Conservation (phyloP, 2,329 filamentous ascomycete species). For the Hypoxylon sp. region DNA sequence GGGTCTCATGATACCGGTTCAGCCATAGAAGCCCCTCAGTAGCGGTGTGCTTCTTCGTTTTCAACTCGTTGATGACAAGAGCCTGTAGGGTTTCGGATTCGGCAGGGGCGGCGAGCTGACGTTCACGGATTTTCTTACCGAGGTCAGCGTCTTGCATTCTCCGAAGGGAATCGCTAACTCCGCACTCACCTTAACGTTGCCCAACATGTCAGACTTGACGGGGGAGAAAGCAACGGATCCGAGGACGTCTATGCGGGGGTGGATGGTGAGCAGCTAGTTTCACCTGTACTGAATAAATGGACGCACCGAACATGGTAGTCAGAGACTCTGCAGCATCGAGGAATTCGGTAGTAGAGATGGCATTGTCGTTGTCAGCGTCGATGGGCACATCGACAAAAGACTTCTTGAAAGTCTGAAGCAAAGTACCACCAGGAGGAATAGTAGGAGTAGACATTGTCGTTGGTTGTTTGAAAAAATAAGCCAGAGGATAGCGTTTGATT, state of each 20-base stretch:
- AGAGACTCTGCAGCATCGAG: conserved; percentile 91
- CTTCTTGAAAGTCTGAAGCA: conserved; percentile 86
- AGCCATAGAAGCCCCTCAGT: conserved; percentile 94
- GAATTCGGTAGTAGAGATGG: conserved; percentile 86
- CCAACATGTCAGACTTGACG: conserved; percentile 90
- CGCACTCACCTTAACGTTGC: conserved; percentile 84
- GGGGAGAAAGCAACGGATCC: conserved; percentile 84
- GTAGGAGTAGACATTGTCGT: conserved; percentile 65
- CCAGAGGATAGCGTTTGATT: not conserved
- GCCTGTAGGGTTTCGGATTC: conserved; percentile 89
- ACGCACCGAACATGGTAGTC: conserved; percentile 84
- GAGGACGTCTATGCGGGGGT: conserved; percentile 65
- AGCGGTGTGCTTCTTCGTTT: conserved; percentile 87
- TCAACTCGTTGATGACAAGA: conserved; percentile 87
- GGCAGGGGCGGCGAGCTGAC: conserved; percentile 80
- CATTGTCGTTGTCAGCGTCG: conserved; percentile 78
- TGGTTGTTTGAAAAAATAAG: conserved; percentile 11
- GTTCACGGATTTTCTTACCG: conserved; percentile 85
- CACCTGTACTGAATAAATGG: not conserved
- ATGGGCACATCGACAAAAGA: conserved; percentile 88
- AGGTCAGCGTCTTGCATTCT: conserved; percentile 35
- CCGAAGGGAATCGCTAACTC: conserved; percentile 12
- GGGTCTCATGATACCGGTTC: conserved; percentile 72
- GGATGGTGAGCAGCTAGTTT: conserved; percentile 11
- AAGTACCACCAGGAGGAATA: conserved; percentile 77